Conservation (phyloP, 2,329 filamentous ascomycete genomes). For the Lasiodiplodia sp. region DNA sequence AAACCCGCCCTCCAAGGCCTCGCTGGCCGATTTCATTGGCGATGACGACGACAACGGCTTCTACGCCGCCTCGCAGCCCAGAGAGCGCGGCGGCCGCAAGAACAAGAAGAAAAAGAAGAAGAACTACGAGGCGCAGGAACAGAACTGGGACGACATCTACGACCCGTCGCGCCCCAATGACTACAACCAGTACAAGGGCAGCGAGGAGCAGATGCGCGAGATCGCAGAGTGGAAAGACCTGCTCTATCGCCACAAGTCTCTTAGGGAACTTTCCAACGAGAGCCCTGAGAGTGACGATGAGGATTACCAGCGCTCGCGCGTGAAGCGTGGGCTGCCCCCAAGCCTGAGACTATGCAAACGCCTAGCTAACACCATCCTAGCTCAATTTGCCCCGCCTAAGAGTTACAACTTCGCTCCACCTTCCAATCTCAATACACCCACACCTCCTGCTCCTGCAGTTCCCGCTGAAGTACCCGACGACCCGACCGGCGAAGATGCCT, state of each 20-base stretch:
- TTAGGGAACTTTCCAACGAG: slow-evolving; percentile 24
- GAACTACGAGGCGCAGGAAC: slow-evolving; percentile 67
- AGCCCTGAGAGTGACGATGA: slow-evolving; percentile 56
- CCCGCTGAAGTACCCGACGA: slow-evolving; percentile 53
- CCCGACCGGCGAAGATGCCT: slow-evolving; percentile 73
- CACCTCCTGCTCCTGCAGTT: slow-evolving; percentile 37
- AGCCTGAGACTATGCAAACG: neutral
- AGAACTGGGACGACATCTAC: slow-evolving; percentile 93
- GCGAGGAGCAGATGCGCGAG: slow-evolving; percentile 82
- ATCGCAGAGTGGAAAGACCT: slow-evolving; percentile 87
- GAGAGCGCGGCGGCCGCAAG: slow-evolving; percentile 70
- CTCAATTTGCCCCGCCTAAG: slow-evolving; percentile 59
- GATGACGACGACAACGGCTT: slow-evolving; percentile 77
- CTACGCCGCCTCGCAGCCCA: slow-evolving; percentile 71
- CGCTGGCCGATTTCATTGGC: slow-evolving; percentile 82
- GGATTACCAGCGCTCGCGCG: slow-evolving; percentile 46
- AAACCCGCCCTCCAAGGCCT: slow-evolving; percentile 66
- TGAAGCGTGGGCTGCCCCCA: slow-evolving; percentile 52
- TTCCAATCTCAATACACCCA: slow-evolving; percentile 45
- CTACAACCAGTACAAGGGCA: slow-evolving; percentile 82
- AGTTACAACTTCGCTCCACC: slow-evolving; percentile 60
- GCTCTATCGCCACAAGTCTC: slow-evolving; percentile 49
- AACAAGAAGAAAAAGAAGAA: slow-evolving; percentile 74
- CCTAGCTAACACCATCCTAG: slow-evolving; percentile 38
- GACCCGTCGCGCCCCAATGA: slow-evolving; percentile 83